Percentiles rank a stretch among this genome's conserved stretches.
phyloP scores from a whole-genome alignment of 768 basidiomycete genomes.

The Tricholoma sp. region DNA sequence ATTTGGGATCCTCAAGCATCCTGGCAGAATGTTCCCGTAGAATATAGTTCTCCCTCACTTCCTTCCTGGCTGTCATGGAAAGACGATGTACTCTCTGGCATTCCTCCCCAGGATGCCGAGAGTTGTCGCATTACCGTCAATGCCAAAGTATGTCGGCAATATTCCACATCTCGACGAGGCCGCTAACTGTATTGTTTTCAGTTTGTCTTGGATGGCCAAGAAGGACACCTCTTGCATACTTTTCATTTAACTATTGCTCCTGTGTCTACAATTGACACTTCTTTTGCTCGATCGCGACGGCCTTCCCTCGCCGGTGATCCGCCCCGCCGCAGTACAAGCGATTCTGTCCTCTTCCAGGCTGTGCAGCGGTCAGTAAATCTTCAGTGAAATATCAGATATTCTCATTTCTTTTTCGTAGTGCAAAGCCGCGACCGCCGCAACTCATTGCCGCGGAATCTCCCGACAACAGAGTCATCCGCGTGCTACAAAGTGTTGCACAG shows the following conservation, averaged over 20 bases:
- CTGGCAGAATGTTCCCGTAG: conserved; percentile 71
- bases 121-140: conserved; percentile 70
- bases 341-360: conserved; percentile 40
- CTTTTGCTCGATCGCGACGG: conserved; percentile 36
- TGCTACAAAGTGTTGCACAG: conserved; percentile 71
- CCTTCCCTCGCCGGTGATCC: conserved; percentile 37
- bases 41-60: conserved; percentile 74
- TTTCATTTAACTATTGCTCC: conserved; percentile 75
- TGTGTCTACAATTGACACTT: conserved; percentile 38
- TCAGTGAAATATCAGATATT: neutral
- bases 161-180: conserved; percentile 4
- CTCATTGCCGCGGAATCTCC: conserved; percentile 26
- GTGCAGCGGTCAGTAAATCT: conserved; percentile 30
- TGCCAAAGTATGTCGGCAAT: conserved; percentile 53
- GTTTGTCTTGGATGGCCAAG: conserved; percentile 72
- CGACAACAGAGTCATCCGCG: conserved; percentile 73
- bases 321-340: conserved; percentile 42
- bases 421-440: conserved; percentile 21
- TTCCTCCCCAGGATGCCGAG: conserved; percentile 71
- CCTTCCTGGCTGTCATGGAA: conserved; percentile 91
- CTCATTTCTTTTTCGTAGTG: conserved; percentile 11
- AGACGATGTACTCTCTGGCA: conserved; percentile 75
- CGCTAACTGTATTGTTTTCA: conserved; percentile 20
- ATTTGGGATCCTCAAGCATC: conserved; percentile 97
- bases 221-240: conserved; percentile 60